These are phyloP conservation scores for Peziza echinospora DNA, from an alignment of 495 filamentous ascomycete species.

Conservation along the genomic window DNA sequence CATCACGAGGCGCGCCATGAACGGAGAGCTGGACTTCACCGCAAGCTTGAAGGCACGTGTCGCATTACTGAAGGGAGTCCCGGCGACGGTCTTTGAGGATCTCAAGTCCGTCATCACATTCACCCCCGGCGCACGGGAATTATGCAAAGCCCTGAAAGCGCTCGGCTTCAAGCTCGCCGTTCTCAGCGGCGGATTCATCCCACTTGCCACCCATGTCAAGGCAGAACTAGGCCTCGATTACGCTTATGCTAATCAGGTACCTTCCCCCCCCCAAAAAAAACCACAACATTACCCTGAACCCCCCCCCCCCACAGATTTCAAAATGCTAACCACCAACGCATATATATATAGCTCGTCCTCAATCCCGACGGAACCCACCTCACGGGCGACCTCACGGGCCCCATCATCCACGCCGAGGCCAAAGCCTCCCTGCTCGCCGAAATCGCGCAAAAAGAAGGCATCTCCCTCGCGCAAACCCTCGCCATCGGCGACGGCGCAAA, in stretches of 20 bases:
- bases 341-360: conserved; percentile 35
- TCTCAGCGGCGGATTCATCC: conserved; percentile 75
- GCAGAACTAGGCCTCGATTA: conserved; percentile 62
- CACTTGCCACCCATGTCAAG: conserved; percentile 69
- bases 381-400: conserved; percentile 56
- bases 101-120: conserved; percentile 52
- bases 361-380: conserved; percentile 41
- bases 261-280: conserved; percentile 5
- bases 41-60: conserved; percentile 58
- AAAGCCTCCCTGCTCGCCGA: conserved; percentile 57
- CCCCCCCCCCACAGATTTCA: too few relatives aligned
- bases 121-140: conserved; percentile 54
- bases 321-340: not conserved
- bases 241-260: conserved; percentile 61
- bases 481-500: conserved; percentile 90
- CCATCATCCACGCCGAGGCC: conserved; percentile 61
- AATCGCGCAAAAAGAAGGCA: conserved; percentile 51
- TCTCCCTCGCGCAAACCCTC: conserved; percentile 52
- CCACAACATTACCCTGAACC: too few relatives aligned
- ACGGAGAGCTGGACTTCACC: conserved; percentile 88
- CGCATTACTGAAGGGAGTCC: conserved; percentile 55
- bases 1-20: conserved; percentile 86
- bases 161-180: conserved; percentile 73
- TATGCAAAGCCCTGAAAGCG: conserved; percentile 47
- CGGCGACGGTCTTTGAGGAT: conserved; percentile 57